A percentile compares a stretch with the other conserved stretches of the same genome.
phyloP scores from a whole-genome alignment of 805 yeast species.

The Saccharomycopsis microspora region DNA sequence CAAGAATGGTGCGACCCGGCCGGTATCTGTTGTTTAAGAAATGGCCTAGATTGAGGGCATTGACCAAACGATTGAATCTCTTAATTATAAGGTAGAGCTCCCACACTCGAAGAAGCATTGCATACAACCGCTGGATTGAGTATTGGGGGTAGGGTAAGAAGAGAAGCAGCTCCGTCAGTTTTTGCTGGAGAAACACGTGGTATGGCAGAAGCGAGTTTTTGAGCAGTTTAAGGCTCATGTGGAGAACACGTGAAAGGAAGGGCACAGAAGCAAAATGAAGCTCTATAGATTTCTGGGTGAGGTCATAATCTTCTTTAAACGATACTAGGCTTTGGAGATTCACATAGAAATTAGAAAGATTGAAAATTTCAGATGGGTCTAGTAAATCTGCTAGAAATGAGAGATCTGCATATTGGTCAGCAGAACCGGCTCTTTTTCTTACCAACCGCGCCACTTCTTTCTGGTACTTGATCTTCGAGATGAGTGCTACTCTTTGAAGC shows the following conservation, averaged over 20 bases:
- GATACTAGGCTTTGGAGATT: slow-evolving; percentile 7
- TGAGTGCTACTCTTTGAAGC: slow-evolving; percentile 6
- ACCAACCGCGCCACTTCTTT: background rate
- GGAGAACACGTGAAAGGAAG: slow-evolving; percentile 7
- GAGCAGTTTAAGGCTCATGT: slow-evolving; percentile 7
- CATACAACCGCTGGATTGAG: slow-evolving; percentile 14
- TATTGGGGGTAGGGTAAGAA: slow-evolving; percentile 12
- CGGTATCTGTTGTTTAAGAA: slow-evolving; percentile 4
- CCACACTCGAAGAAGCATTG: slow-evolving; percentile 7
- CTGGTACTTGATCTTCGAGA: slow-evolving; percentile 8
- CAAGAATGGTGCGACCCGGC: slow-evolving; percentile 7
- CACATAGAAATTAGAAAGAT: slow-evolving; percentile 9
- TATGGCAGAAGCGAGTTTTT: slow-evolving; percentile 13
- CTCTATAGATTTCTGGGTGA: slow-evolving; percentile 12
- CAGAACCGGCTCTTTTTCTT: background rate
- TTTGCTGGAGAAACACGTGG: slow-evolving; percentile 6
- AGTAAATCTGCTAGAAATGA: slow-evolving; percentile 11
- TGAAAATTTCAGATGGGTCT: slow-evolving; percentile 13
- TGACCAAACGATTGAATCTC: slow-evolving; percentile 11
- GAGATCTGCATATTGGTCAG: slow-evolving; percentile 6
- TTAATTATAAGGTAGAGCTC: slow-evolving; percentile 12
- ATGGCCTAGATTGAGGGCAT: slow-evolving; percentile 5
- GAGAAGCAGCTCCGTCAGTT: slow-evolving; percentile 8
- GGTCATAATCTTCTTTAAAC: slow-evolving; percentile 9
- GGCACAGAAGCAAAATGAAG: slow-evolving; percentile 12